Base-by-base conservation (phyloP, 2,329 filamentous ascomycete species). In the Dactylellina haptotyla region DNA sequence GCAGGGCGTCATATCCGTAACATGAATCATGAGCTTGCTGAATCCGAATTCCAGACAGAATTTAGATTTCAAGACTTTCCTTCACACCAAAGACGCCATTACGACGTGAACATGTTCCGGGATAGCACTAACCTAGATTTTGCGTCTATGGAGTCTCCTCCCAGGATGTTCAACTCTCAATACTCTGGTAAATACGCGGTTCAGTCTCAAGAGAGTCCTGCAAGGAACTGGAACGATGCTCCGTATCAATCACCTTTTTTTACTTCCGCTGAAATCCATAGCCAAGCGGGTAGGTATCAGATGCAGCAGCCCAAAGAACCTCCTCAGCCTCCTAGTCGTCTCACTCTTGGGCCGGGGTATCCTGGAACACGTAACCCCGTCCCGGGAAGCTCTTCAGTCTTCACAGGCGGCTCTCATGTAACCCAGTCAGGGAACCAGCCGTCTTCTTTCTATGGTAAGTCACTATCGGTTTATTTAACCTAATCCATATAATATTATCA, bases 211-310 rank as follows among this genome's bases (percentile, higher is more conserved):
- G 37, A 50, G 18, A 14, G 25, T 51, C 5, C 14, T 18, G 6
- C 46, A 9, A 61, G 56, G 4, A 51, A 12, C 12, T 61, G 34
- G 12, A n/a, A 28, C 20, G 32, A 2, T 9, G 12, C 50, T 20
- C 61, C 69, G 10, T 73, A 50, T 23, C 61, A 73, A 23, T 37
- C 46, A 3, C 32, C 69, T 9, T 66, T 66, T 41, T 62, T 66
- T 25, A 16, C 46, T 20, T 25, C 69, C 10, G 45, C 26, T 12
- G 50, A 43, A 18, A 12, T 26, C 10, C 66, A 57, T 23, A 37
- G 30, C 26, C 61, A 62, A 23, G 6, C 37, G 23, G 34, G 25
- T 14, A 23, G 12, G 25, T 20, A 39, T 39, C 41, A 18, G 39
- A 34, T 37, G 28, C 61, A 46, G 25, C 46, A 61, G 26, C n/a